Evolutionary conservation across 805 yeast genomes (phyloP), one percentile per base, ranked within the genome.

Genomic region (Metschnikowia kofuensis): DNA sequence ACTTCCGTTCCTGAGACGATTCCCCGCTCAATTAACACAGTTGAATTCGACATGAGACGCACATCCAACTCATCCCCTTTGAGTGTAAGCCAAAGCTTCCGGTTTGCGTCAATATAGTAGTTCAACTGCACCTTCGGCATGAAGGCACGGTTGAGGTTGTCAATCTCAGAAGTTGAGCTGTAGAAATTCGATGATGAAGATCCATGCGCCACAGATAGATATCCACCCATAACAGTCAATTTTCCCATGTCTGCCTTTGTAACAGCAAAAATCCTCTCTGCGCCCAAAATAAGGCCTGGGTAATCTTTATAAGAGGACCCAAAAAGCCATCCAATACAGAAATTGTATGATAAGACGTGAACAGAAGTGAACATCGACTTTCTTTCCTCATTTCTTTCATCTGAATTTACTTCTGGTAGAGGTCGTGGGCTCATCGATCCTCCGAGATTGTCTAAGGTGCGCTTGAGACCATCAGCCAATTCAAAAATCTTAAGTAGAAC

Each of bases 231-330:
- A 48, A 89, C 69, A 0, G 89, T 79, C 36, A 89, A 69, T 53
- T 84, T 83, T 2, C 96, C 96, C 37, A 80, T 65, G 8, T 72
- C 72, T 14, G 79, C 77, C 40, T 83, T 84, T 21, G 84, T 76
- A 0, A 83, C 79, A 1, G 89, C 82, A 52, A 83, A 86, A 16
- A 89, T 78, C 14, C 83, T 70, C 54, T 87, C 89, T 47, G 86
- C 88, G 0, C 97, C 97, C 30, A 82, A 52, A 35, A 87, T 83
- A n/a, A 89, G 60, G 10, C 97, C 97, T 0, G 89, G 89, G 45
- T 70, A 74, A 30, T 66, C 69, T 21, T 74, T 75, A 1, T 60
- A 51, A 1, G 63, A 61, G 6, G 63, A 64, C n/a, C 78, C 83
- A 60, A 85, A 86, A 4, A 86, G 62, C 90, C 96, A 89, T 0